A percentile compares a stretch with the other conserved stretches of the same genome.
phyloP scores from a whole-genome alignment of 1,284 basidiomycete species.

The Ganoderma lucidum region DNA sequence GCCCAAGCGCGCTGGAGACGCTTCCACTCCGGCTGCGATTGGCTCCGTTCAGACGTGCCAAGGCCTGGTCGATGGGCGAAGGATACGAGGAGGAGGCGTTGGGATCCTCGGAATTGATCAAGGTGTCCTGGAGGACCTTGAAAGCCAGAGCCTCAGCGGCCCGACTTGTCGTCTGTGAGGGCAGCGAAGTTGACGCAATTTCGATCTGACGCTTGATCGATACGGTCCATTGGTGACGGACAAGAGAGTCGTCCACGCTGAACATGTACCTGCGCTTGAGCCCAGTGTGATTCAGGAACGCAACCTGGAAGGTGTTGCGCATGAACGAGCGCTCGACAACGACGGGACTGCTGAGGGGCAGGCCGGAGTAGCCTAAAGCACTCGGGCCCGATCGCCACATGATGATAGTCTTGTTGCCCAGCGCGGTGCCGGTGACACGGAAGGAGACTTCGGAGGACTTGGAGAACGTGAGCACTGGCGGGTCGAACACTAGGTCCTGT shows the following conservation, averaged over 20 bases:
- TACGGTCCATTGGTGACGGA: slow-evolving; percentile 78
- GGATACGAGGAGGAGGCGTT: slow-evolving; percentile 23
- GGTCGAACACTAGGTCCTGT: slow-evolving; percentile 87
- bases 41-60: slow-evolving; percentile 37
- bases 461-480: slow-evolving; percentile 80
- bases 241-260: slow-evolving; percentile 81
- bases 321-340: slow-evolving; percentile 91
- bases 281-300: slow-evolving; percentile 78
- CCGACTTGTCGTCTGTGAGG: slow-evolving; percentile 46
- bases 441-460: slow-evolving; percentile 85
- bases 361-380: slow-evolving; percentile 79
- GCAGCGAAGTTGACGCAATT: slow-evolving; percentile 46
- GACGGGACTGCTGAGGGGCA: slow-evolving; percentile 80
- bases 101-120: slow-evolving; percentile 56
- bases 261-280: slow-evolving; percentile 90
- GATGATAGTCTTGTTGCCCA: slow-evolving; percentile 85
- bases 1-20: slow-evolving; percentile 24
- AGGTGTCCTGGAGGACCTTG: slow-evolving; percentile 83
- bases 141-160: slow-evolving; percentile 81
- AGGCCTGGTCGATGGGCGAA: slow-evolving; percentile 39
- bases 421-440: slow-evolving; percentile 80
- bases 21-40: slow-evolving; percentile 34
- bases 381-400: slow-evolving; percentile 84
- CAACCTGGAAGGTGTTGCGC: slow-evolving; percentile 89
- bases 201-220: slow-evolving; percentile 77